Conservation (phyloP, 345 rosid species). For the Balakata baccata region DNA sequence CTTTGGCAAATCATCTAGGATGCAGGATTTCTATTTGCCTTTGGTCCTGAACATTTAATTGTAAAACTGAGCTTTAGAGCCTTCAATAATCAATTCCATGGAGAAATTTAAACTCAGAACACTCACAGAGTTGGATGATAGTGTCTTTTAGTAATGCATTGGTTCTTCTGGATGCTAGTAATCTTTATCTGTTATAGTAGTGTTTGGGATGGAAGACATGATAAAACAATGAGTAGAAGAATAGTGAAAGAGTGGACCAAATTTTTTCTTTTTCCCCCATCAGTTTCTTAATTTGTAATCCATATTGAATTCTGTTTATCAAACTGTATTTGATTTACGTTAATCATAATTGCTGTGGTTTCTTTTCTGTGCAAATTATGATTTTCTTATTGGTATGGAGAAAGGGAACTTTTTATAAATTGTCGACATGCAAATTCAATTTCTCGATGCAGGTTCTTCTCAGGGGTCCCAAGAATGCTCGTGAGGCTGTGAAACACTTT, state of each 20-base stretch:
- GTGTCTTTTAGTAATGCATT: neutral
- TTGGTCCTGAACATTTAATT: neutral
- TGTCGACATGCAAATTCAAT: neutral
- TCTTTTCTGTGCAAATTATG: neutral
- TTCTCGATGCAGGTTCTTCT: conserved; percentile 22
- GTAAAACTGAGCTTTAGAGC: neutral
- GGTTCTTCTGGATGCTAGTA: neutral
- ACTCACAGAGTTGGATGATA: neutral
- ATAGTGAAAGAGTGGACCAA: neutral
- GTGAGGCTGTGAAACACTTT: conserved; percentile 37
- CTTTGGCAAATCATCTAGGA: neutral
- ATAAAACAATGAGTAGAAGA: neutral
- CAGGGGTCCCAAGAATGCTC: conserved; percentile 32
- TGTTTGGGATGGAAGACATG: neutral
- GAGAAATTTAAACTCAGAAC: neutral
- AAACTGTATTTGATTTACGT: neutral
- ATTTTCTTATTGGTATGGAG: neutral
- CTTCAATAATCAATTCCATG: neutral
- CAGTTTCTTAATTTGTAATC: neutral
- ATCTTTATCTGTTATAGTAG: neutral
- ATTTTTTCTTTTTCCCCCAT: neutral
- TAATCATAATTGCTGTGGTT: neutral
- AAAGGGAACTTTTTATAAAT: neutral
- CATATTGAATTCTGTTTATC: neutral
- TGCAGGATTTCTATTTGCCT: neutral